A percentile compares a stretch with the other conserved stretches of the same genome.
These are phyloP conservation scores for Trichophyton rubrum DNA, from an alignment of 2,329 filamentous ascomycete genomes.

Conservation along the genomic window DNA sequence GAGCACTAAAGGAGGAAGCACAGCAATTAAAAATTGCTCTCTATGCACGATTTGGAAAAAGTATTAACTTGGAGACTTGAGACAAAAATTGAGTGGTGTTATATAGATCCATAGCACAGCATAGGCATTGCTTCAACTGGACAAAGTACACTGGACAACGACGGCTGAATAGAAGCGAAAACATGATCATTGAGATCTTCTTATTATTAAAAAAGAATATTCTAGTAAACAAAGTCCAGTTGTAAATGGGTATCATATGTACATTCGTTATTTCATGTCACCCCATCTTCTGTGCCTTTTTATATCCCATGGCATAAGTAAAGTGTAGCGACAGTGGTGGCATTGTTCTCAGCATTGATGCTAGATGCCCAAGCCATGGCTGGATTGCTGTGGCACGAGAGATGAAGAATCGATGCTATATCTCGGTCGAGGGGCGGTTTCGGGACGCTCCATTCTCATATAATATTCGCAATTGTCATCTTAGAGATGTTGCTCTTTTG, in stretches of 20 bases:
- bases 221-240: neutral
- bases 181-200: neutral
- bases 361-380: neutral
- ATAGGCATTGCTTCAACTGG: neutral
- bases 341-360: neutral
- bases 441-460: conserved; percentile 15
- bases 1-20: conserved; percentile 72
- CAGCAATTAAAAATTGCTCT: conserved; percentile 76
- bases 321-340: neutral
- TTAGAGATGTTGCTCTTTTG: conserved; percentile 26
- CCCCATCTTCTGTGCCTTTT: neutral
- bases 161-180: neutral
- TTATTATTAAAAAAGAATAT: neutral
- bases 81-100: neutral
- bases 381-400: neutral
- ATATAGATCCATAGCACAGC: neutral
- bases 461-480: conserved; percentile 38
- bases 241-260: conserved; percentile 2
- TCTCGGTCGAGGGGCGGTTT: neutral
- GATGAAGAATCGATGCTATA: neutral
- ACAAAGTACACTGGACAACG: neutral
- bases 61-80: conserved; percentile 72
- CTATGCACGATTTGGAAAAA: conserved; percentile 88
- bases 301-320: neutral
- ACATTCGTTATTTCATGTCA: conserved; percentile 4